These are phyloP conservation scores for Mycena amicta DNA, from an alignment of 768 basidiomycete genomes.

Conservation along the genomic window DNA sequence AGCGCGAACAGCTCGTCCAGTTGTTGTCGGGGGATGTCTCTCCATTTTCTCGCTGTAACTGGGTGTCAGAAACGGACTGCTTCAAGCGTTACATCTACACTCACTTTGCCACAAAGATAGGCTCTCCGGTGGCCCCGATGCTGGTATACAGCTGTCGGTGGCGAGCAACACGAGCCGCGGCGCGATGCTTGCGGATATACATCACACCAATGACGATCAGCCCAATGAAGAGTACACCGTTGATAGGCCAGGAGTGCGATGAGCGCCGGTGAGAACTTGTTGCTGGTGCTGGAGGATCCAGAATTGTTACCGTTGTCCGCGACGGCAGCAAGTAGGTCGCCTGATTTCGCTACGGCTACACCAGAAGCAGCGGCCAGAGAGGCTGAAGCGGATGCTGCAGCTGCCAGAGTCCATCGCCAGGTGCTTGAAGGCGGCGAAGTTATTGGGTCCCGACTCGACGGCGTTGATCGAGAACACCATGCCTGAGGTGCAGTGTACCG, in stretches of 20 bases:
- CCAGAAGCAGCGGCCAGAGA: neutral
- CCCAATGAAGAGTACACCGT: conserved; percentile 23
- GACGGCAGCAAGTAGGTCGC: neutral
- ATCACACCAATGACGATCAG: conserved; percentile 13
- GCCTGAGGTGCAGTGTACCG: conserved; percentile 42
- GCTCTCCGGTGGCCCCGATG: conserved; percentile 11
- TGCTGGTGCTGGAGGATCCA: conserved; percentile 27
- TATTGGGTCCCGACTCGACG: conserved; percentile 35
- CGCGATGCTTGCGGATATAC: conserved; percentile 18
- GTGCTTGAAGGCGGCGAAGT: conserved; percentile 30
- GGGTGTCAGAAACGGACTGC: neutral
- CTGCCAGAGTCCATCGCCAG: neutral
- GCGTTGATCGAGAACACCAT: conserved; percentile 52
- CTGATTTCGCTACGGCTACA: neutral
- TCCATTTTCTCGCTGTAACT: neutral
- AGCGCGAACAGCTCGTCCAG: neutral
- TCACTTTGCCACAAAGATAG: conserved; percentile 7
- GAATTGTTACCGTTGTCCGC: too few relatives aligned
- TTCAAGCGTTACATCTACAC: neutral
- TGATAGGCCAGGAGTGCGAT: conserved; percentile 28
- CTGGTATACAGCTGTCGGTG: conserved; percentile 19
- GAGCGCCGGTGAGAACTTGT: conserved; percentile 21
- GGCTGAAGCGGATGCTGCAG: too few relatives aligned
- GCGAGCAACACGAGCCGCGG: conserved; percentile 2
- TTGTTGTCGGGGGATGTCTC: neutral